Conservation (phyloP, 179 eudicot genomes). For the Vitellaria paradoxa region DNA sequence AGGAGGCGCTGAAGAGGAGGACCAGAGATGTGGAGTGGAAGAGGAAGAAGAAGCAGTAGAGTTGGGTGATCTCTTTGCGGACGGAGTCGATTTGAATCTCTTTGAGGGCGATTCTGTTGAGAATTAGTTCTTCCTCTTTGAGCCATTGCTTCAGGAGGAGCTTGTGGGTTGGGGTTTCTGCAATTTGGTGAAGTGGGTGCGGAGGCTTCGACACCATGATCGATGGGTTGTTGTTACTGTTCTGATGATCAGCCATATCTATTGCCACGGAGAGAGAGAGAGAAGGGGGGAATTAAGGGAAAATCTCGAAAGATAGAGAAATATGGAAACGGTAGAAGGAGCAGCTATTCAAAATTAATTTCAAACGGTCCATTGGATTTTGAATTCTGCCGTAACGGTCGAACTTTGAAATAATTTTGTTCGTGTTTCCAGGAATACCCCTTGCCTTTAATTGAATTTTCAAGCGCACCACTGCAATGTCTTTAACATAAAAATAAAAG, state of each 20-base stretch:
- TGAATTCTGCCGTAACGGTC: slow-evolving; percentile 33
- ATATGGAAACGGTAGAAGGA: slow-evolving; percentile 4
- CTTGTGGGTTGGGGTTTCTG: slow-evolving; percentile 71
- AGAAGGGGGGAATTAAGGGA: not conserved
- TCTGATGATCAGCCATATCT: slow-evolving; percentile 15
- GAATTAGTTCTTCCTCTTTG: slow-evolving; percentile 81
- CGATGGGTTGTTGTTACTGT: slow-evolving; percentile 9
- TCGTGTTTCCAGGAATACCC: slow-evolving; percentile 6
- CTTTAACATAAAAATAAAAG: no score
- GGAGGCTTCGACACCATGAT: slow-evolving; percentile 46
- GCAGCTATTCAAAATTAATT: slow-evolving; percentile 15
- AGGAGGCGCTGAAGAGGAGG: slow-evolving; percentile 55
- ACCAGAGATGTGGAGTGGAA: slow-evolving; percentile 72
- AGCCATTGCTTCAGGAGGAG: slow-evolving; percentile 92
- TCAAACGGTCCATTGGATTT: slow-evolving; percentile 17
- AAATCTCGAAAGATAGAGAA: not conserved
- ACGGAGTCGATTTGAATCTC: slow-evolving; percentile 63
- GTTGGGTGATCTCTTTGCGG: slow-evolving; percentile 53
- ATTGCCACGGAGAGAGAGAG: not conserved
- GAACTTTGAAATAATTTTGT: not conserved
- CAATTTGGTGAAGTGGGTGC: slow-evolving; percentile 78
- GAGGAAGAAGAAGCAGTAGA: slow-evolving; percentile 77
- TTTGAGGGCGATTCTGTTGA: slow-evolving; percentile 53
- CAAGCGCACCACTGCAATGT: not conserved
- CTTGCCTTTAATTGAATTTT: not conserved